These are phyloP conservation scores for Astragalus membranaceus DNA, from an alignment of 306 rosid species.

Conservation along the genomic window DNA sequence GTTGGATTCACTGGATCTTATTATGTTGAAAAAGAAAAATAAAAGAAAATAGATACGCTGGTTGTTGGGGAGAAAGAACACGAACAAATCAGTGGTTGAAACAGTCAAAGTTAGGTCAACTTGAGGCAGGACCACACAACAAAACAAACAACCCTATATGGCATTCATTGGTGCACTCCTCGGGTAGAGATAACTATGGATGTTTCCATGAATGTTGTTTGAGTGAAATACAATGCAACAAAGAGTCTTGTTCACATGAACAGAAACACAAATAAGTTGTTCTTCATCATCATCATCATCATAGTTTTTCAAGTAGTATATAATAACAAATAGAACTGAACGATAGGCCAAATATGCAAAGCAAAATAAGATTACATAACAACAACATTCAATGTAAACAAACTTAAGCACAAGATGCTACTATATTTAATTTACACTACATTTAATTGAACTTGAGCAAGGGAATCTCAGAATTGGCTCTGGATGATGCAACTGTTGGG, in stretches of 20 bases:
- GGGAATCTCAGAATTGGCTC: conserved; percentile 44
- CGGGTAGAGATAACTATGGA: conserved; percentile 13
- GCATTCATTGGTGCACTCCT: conserved; percentile 11
- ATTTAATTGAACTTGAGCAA: conserved; percentile 33
- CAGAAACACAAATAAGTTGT: conserved; percentile 10
- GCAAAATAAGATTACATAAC: conserved; percentile 10
- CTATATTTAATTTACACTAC: conserved; percentile 30
- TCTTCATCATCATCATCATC: no score
- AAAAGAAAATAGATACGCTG: no score
- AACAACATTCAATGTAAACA: background rate
- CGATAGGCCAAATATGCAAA: conserved; percentile 19
- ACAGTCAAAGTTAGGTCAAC: conserved; percentile 21
- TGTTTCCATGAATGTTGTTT: background rate
- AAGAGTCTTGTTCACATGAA: conserved; percentile 11
- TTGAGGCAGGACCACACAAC: conserved; percentile 4
- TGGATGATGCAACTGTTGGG: conserved; percentile 45
- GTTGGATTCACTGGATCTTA: no score
- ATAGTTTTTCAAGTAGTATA: background rate
- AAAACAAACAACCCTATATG: conserved; percentile 6
- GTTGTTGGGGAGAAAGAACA: background rate
- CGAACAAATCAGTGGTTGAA: conserved; percentile 12
- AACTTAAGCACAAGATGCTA: background rate
- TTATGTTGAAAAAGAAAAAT: no score
- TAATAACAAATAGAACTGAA: background rate
- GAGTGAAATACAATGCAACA: conserved; percentile 5